A percentile compares a stretch with the other conserved stretches of the same genome.
Conservation (phyloP, 1,284 basidiomycete species). For the Tilletia caries region DNA sequence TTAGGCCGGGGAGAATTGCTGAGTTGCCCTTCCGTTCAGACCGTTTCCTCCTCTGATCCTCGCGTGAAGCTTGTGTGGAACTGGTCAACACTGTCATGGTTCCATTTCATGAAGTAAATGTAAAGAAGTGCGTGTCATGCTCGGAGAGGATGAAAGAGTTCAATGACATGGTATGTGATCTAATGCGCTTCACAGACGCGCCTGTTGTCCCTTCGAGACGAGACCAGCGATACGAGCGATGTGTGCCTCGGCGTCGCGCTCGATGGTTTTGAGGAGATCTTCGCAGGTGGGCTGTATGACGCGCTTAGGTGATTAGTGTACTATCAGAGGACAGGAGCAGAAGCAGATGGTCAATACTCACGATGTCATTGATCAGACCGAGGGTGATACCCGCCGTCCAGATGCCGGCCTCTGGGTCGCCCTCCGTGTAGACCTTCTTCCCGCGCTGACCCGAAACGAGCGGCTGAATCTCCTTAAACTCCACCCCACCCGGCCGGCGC, state of each 20-base stretch:
- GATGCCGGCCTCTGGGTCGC: constrained; percentile 81
- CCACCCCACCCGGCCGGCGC: constrained; percentile 72
- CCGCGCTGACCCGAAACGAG: constrained; percentile 79
- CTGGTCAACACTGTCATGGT: no score
- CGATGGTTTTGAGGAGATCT: constrained; percentile 69
- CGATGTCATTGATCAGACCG: constrained; percentile 78
- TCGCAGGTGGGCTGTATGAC: constrained; percentile 72
- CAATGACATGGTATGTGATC: no score
- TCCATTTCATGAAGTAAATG: no score
- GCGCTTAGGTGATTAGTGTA: background rate
- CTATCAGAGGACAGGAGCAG: background rate
- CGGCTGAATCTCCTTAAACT: constrained; percentile 77
- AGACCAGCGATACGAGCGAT: constrained; percentile 56
- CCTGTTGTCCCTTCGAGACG: constrained; percentile 16
- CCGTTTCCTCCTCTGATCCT: no score
- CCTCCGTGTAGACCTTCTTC: constrained; percentile 73
- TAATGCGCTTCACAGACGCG: background rate
- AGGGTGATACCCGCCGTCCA: constrained; percentile 77
- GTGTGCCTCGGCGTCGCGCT: constrained; percentile 71
- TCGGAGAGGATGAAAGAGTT: no score
- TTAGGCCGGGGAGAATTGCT: no score
- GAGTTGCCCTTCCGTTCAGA: no score
- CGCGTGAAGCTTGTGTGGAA: no score
- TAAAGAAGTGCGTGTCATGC: no score
- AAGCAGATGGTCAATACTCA: constrained; percentile 28